These are phyloP conservation scores for Boletus rubescentipes DNA, from an alignment of 768 basidiomycete species.

Conservation along the genomic window DNA sequence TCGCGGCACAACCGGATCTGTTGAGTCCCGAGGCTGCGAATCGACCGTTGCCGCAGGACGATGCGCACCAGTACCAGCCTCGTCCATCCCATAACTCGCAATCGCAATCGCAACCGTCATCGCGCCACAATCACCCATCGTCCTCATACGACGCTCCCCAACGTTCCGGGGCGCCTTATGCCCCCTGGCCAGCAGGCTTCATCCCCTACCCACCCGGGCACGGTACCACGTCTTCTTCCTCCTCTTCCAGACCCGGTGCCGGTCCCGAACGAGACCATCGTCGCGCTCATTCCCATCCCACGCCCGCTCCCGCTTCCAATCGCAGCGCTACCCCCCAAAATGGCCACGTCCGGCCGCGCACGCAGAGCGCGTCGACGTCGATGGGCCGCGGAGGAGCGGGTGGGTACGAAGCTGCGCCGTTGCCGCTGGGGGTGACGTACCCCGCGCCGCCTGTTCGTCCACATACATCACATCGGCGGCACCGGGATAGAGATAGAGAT, in stretches of 20 bases:
- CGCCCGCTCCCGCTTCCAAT: not conserved
- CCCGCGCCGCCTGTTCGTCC: constrained; percentile 27
- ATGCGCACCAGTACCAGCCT: constrained; percentile 5
- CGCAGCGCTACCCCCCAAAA: not conserved
- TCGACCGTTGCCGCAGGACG: constrained; percentile 24
- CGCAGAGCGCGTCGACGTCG: constrained; percentile 15
- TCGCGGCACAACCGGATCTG: constrained; percentile 38
- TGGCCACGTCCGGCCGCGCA: constrained; percentile 7
- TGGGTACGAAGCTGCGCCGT: constrained; percentile 26
- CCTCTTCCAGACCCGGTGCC: not conserved
- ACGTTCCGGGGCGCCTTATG: constrained; percentile 13
- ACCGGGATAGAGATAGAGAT: constrained; percentile 1
- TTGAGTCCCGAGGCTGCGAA: constrained; percentile 44
- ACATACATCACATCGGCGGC: constrained; percentile 22
- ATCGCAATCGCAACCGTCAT: not conserved
- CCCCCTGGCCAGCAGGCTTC: constrained; percentile 21
- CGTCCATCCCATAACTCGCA: not conserved
- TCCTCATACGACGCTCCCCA: not conserved
- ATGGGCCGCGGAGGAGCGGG: not conserved
- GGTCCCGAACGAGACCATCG: constrained; percentile 3
- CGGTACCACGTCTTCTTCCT: not conserved
- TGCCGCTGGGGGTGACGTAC: constrained; percentile 28
- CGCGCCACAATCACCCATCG: not conserved
- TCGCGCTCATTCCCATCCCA: not conserved
- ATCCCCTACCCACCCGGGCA: constrained; percentile 9